Evolutionary conservation across 1,139 yeast genomes (phyloP).

Genomic region (Geotrichum restrictum): DNA sequence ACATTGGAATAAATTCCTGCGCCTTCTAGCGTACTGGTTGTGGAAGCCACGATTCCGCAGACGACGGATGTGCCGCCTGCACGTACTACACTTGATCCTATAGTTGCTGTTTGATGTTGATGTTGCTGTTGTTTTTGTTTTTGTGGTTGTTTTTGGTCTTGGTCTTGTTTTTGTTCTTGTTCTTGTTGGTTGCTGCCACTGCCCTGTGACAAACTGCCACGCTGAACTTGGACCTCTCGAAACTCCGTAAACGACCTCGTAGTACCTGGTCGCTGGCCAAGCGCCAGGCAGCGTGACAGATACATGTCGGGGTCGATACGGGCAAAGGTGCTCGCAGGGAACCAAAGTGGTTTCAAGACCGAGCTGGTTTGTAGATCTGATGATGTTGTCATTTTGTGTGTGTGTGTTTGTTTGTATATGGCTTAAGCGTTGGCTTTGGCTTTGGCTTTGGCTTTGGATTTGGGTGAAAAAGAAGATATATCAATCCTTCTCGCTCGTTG

Average conservation of each 20-base stretch:
- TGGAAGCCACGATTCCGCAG: conserved; percentile 70
- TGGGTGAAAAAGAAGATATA: too few species aligned
- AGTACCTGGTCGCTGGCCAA: conserved; percentile 58
- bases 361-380: too few species aligned
- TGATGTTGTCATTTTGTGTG: neutral
- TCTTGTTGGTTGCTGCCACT: conserved; percentile 40
- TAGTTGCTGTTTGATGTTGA: neutral
- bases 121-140: too few species aligned
- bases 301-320: conserved; percentile 83
- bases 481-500: too few species aligned
- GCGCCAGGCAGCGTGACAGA: conserved; percentile 72
- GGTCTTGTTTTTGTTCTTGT: too few species aligned
- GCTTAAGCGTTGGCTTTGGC: too few species aligned
- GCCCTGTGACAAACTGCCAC: conserved; percentile 24
- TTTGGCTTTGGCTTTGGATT: too few species aligned
- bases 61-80: conserved; percentile 74
- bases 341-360: conserved; percentile 42
- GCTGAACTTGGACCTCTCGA: conserved; percentile 49
- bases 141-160: too few species aligned
- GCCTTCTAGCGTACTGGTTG: conserved; percentile 44
- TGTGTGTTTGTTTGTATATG: too few species aligned
- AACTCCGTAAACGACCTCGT: conserved; percentile 69
- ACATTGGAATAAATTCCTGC: conserved; percentile 68
- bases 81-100: conserved; percentile 43
- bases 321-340: conserved; percentile 79